Percentiles rank a stretch among this genome's conserved stretches.
These are phyloP conservation scores for Myxozyma monticola DNA, from an alignment of 805 yeast genomes.

Conservation along the genomic window DNA sequence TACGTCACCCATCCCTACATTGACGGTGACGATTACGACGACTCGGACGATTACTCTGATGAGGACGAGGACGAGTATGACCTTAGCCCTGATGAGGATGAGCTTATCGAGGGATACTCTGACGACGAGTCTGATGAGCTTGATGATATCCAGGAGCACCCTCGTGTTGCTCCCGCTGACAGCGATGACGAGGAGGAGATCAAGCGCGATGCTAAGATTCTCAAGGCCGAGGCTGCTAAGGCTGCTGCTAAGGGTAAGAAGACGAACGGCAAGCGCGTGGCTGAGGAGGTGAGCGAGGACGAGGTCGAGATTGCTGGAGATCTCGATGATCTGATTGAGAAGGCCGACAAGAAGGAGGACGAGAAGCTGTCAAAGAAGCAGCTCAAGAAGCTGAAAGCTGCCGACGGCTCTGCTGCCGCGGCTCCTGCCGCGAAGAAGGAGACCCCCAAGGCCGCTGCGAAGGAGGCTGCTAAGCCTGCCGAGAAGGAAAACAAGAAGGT, in stretches of 20 bases:
- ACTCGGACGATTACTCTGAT: conserved; percentile 35
- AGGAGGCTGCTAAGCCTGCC: conserved; percentile 31
- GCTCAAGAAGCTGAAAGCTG: conserved; percentile 31
- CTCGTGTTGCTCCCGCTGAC: conserved; percentile 42
- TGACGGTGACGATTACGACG: conserved; percentile 43
- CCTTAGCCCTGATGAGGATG: conserved; percentile 36
- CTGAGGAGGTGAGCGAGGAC: conserved; percentile 30
- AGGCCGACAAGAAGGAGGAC: conserved; percentile 15
- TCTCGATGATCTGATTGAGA: conserved; percentile 28
- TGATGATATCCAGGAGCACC: conserved; percentile 41
- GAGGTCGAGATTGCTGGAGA: conserved; percentile 28
- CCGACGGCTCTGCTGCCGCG: conserved; percentile 25
- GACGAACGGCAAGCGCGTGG: conserved; percentile 29
- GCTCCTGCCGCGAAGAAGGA: conserved; percentile 33
- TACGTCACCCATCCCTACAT: conserved; percentile 95
- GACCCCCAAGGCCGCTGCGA: conserved; percentile 36
- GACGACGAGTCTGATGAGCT: conserved; percentile 44
- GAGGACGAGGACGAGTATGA: conserved; percentile 40
- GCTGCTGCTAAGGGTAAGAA: conserved; percentile 11
- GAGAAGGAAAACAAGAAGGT: conserved; percentile 69
- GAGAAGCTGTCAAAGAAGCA: conserved; percentile 31
- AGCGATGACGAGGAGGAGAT: conserved; percentile 39
- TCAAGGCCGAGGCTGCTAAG: conserved; percentile 30
- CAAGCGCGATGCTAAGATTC: conserved; percentile 40
- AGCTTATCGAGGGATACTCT: conserved; percentile 32